phyloP scores from a whole-genome alignment of 768 basidiomycete genomes.

The Tulasnella sp. region DNA sequence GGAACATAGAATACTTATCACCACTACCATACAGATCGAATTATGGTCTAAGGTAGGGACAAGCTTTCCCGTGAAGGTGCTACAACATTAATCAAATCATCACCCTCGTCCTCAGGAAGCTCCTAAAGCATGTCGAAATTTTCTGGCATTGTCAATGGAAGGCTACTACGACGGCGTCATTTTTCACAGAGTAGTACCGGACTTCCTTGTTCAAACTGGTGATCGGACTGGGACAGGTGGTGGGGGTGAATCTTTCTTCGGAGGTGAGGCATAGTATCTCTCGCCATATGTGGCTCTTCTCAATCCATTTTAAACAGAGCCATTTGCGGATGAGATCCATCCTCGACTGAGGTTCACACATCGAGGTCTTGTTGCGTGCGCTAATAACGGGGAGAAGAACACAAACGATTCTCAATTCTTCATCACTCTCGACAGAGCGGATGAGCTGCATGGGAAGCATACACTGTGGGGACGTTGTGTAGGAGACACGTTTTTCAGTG shows the following conservation, averaged over 20 bases:
- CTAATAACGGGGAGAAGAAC: slow-evolving; percentile 74
- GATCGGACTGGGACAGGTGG: slow-evolving; percentile 83
- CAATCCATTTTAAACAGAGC: slow-evolving; percentile 39
- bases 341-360: slow-evolving; percentile 80
- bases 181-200: slow-evolving; percentile 86
- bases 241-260: slow-evolving; percentile 92
- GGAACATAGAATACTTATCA: neutral
- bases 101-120: slow-evolving; percentile 47
- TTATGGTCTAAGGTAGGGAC: slow-evolving; percentile 71
- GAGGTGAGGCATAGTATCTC: slow-evolving; percentile 39
- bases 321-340: slow-evolving; percentile 89
- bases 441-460: slow-evolving; percentile 87
- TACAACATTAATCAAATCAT: neutral
- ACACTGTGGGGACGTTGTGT: slow-evolving; percentile 86
- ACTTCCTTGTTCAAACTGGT: slow-evolving; percentile 90
- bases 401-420: slow-evolving; percentile 94
- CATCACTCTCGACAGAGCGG: slow-evolving; percentile 84
- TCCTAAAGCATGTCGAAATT: slow-evolving; percentile 87
- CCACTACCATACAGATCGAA: slow-evolving; percentile 52
- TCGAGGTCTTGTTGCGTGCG: slow-evolving; percentile 88
- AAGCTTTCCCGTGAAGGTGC: neutral
- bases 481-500: slow-evolving; percentile 83
- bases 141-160: slow-evolving; percentile 78
- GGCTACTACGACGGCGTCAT: slow-evolving; percentile 95
- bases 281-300: neutral